Conservation (phyloP, 1,284 basidiomycete genomes). For the Heterobasidion occidentale region DNA sequence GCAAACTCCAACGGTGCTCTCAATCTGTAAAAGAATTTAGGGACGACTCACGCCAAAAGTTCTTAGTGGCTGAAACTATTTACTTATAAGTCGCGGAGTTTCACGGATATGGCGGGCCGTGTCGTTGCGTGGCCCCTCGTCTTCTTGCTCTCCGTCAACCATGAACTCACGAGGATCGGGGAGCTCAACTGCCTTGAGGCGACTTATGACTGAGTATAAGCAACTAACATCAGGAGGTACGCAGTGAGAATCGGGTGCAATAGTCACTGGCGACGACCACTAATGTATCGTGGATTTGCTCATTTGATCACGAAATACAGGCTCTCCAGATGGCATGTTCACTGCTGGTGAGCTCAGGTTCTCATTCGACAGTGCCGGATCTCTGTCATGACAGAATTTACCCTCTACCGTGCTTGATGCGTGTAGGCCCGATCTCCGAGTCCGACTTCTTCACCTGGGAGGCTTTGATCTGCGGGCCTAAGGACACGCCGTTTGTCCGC, state of each 20-base stretch:
- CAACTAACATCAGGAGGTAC: slow-evolving; percentile 66
- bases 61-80: not conserved
- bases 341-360: slow-evolving; percentile 63
- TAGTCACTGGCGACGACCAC: not conserved
- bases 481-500: slow-evolving; percentile 93
- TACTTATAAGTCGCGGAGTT: not conserved
- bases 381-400: not conserved
- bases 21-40: too few species aligned
- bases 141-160: not conserved
- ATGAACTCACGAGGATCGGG: slow-evolving; percentile 26
- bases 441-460: slow-evolving; percentile 99
- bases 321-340: slow-evolving; percentile 89
- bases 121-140: not conserved
- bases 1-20: too few species aligned
- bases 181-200: slow-evolving; percentile 61
- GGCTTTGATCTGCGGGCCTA: slow-evolving; percentile 92
- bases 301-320: slow-evolving; percentile 26
- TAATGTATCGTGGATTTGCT: not conserved
- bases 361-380: slow-evolving; percentile 1
- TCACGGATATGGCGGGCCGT: not conserved
- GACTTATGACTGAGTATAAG: slow-evolving; percentile 91
- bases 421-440: slow-evolving; percentile 80
- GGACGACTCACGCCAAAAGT: not conserved
- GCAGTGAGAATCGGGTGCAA: slow-evolving; percentile 6
- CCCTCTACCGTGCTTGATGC: not conserved